Conservation (phyloP, 257 asterid species). For the Eucommia ulmoides region DNA sequence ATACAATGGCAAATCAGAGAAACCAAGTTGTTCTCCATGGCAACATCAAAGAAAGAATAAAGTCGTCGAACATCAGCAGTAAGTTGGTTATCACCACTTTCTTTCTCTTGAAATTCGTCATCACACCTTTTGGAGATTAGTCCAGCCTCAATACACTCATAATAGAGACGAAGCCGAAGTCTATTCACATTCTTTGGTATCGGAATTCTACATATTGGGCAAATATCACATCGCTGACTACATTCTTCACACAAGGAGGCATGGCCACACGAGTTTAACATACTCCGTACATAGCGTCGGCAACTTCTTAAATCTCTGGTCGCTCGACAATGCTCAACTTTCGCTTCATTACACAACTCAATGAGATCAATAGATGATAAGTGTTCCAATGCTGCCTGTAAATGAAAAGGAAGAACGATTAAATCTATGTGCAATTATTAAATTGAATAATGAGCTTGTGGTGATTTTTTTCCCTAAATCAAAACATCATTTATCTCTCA, state of each 20-base stretch:
- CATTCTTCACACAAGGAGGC: constrained; percentile 96
- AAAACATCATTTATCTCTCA: neutral
- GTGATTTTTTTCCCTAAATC: neutral
- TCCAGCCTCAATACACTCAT: constrained; percentile 83
- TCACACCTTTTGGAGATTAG: constrained; percentile 71
- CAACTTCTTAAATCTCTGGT: constrained; percentile 94
- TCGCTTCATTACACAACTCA: constrained; percentile 85
- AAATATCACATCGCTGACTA: constrained; percentile 76
- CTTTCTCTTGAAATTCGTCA: constrained; percentile 62
- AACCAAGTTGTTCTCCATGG: constrained; percentile 80
- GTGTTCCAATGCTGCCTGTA: constrained; percentile 58
- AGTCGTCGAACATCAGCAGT: constrained; percentile 72
- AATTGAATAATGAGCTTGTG: neutral
- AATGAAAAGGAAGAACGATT: constrained; percentile 10
- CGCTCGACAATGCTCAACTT: constrained; percentile 87
- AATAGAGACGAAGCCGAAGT: constrained; percentile 70
- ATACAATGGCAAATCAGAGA: constrained; percentile 93
- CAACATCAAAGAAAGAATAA: constrained; percentile 69
- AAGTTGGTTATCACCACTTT: constrained; percentile 40
- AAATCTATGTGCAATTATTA: neutral
- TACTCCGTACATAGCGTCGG: constrained; percentile 66
- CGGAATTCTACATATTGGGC: constrained; percentile 78
- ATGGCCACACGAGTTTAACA: constrained; percentile 65
- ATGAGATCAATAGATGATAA: constrained; percentile 79
- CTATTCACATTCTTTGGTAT: constrained; percentile 44